Evolutionary conservation across 2,329 filamentous ascomycete genomes (phyloP).

Genomic region (Aureobasidium sp.): DNA sequence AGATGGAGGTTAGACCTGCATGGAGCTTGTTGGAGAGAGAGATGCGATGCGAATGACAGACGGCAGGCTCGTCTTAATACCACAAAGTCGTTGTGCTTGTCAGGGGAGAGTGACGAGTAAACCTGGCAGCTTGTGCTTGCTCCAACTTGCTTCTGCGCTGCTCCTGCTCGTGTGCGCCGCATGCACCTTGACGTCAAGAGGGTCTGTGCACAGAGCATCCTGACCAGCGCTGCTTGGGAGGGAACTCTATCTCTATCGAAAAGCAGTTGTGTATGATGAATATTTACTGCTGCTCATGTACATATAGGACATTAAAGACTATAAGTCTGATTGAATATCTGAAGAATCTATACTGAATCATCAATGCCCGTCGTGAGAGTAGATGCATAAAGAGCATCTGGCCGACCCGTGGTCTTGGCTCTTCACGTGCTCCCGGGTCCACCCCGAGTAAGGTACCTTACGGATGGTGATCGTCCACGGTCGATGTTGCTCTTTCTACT

Average conservation of each 20-base stretch:
- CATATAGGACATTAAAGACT: neutral
- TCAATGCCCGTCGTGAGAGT: neutral
- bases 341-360: neutral
- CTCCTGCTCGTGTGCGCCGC: slow-evolving; percentile 1
- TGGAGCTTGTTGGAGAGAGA: neutral
- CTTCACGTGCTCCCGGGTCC: neutral
- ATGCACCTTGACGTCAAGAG: neutral
- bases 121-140: slow-evolving; percentile 7
- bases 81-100: neutral
- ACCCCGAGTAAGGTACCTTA: neutral
- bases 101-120: neutral
- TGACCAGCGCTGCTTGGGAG: no score
- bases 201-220: no score
- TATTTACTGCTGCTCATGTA: no score
- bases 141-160: slow-evolving; percentile 1
- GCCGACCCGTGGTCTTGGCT: neutral
- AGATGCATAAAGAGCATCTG: neutral
- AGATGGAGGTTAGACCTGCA: neutral
- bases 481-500: neutral
- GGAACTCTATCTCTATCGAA: no score
- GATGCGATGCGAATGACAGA: neutral
- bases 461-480: neutral
- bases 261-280: no score
- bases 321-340: neutral
- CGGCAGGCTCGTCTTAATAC: neutral